Conservation (phyloP, 345 rosid species). For the Cochlearia excelsa region DNA sequence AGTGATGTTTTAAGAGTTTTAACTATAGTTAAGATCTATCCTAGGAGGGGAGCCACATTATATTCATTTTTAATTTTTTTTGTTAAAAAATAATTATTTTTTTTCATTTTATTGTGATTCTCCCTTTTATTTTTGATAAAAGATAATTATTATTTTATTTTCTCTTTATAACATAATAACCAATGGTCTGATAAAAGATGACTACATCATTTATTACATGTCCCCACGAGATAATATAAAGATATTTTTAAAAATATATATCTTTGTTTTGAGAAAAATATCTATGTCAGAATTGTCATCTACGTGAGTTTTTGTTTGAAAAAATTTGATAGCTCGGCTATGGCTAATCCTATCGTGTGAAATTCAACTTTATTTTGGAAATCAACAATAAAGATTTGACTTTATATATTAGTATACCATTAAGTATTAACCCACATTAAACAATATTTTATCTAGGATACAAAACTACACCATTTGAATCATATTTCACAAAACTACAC, state of each 20-base stretch:
- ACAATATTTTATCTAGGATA: no score
- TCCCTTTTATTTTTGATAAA: background rate
- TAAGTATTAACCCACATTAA: no score
- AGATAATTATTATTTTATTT: no score
- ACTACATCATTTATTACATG: no score
- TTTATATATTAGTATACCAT: background rate
- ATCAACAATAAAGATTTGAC: slow-evolving; percentile 17
- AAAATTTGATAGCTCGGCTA: background rate
- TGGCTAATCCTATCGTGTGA: background rate
- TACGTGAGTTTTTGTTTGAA: slow-evolving; percentile 1
- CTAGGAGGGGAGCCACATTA: background rate
- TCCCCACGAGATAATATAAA: no score
- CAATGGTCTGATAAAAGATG: slow-evolving; percentile 20
- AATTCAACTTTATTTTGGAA: slow-evolving; percentile 8
- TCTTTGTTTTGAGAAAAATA: no score
- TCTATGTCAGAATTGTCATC: no score
- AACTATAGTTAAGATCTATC: slow-evolving; percentile 31
- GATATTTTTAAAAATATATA: no score
- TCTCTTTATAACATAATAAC: no score
- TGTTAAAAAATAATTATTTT: slow-evolving; percentile 10
- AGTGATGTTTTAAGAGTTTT: background rate
- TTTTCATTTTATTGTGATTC: background rate
- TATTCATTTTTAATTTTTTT: slow-evolving; percentile 5
- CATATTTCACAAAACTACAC: no score
- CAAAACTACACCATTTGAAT: no score